Conservation (phyloP, 805 yeast species). For the Saccharomycopsis fermentans region DNA sequence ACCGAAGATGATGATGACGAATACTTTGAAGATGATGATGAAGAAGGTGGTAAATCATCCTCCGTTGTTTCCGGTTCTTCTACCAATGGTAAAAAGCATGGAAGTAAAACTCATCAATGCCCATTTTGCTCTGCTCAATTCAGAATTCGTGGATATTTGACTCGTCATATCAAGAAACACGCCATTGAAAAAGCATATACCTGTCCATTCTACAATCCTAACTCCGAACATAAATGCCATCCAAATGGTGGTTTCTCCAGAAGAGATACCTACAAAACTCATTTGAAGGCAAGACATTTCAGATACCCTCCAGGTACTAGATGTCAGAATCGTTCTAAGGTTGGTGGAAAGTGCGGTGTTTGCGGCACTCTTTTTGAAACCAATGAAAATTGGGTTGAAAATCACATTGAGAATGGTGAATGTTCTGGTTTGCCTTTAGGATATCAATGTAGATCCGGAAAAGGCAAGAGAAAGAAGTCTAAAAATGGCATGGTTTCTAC, state of each 20-base stretch:
- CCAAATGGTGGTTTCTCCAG: conserved; percentile 77
- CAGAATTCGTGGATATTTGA: conserved; percentile 77
- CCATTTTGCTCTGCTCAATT: conserved; percentile 74
- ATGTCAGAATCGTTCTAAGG: conserved; percentile 60
- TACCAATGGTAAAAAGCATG: conserved; percentile 72
- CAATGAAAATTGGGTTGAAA: conserved; percentile 71
- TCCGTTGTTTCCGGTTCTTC: conserved; percentile 30
- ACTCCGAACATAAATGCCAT: conserved; percentile 44
- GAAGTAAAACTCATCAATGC: conserved; percentile 72
- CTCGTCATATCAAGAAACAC: conserved; percentile 79
- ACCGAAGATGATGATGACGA: conserved; percentile 10
- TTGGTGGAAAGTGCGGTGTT: conserved; percentile 65
- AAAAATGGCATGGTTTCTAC: conserved; percentile 14
- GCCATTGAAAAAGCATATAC: conserved; percentile 57
- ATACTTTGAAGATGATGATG: conserved; percentile 5
- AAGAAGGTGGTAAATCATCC: background rate
- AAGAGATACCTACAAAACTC: conserved; percentile 88
- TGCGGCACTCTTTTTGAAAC: conserved; percentile 57
- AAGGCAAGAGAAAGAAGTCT: conserved; percentile 27
- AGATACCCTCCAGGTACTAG: conserved; percentile 81
- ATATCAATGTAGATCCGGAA: conserved; percentile 28
- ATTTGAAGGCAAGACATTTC: conserved; percentile 81
- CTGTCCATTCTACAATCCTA: conserved; percentile 56
- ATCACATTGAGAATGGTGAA: conserved; percentile 63
- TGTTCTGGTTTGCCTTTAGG: conserved; percentile 44